These are phyloP conservation scores for Gaultheria prostrata DNA, from an alignment of 148 eudicot genomes.

Conservation along the genomic window DNA sequence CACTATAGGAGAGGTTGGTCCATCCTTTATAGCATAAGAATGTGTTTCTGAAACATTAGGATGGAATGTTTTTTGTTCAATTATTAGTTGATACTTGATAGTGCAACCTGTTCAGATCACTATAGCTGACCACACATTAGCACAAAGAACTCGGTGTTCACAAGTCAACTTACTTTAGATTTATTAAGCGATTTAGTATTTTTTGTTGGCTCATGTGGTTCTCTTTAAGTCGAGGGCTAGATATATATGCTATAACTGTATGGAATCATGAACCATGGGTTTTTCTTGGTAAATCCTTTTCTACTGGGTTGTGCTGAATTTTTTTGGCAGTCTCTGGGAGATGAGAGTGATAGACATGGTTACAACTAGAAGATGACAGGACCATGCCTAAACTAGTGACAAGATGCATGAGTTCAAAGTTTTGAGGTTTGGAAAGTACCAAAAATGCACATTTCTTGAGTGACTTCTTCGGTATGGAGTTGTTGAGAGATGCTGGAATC, in stretches of 20 bases:
- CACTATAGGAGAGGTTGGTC: constrained; percentile 36
- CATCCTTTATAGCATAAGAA: neutral
- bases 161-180: neutral
- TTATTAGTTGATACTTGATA: neutral
- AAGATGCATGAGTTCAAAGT: neutral
- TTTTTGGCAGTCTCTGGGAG: neutral
- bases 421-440: neutral
- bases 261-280: neutral
- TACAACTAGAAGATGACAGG: neutral
- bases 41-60: neutral
- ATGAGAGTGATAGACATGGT: neutral
- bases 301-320: neutral
- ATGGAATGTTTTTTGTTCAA: neutral
- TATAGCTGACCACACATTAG: neutral
- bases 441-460: neutral
- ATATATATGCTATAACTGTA: neutral
- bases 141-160: neutral
- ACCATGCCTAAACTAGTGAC: neutral
- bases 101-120: neutral
- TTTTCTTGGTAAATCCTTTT: neutral
- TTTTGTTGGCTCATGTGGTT: neutral
- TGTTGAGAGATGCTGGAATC: constrained; percentile 4
- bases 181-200: neutral
- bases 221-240: neutral
- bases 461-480: neutral